Conservation (phyloP, 345 rosid species). For the Euphorbia tirucalli region DNA sequence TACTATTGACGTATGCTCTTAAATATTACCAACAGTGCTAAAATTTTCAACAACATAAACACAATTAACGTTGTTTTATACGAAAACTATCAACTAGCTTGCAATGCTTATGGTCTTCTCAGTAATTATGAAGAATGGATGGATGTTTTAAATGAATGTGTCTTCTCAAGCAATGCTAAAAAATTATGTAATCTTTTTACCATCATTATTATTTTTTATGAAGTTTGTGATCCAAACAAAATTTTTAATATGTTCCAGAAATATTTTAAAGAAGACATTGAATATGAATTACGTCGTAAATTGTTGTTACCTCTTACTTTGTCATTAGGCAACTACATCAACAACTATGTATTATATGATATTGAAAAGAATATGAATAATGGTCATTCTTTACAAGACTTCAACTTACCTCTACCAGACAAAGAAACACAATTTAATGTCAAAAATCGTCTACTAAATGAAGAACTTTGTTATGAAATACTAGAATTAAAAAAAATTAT, state of each 20-base stretch:
- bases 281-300: too few species aligned
- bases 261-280: not conserved
- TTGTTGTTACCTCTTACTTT: not conserved
- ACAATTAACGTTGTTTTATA: not conserved
- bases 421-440: accelerated
- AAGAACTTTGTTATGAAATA: not conserved
- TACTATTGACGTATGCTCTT: not conserved
- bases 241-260: not conserved
- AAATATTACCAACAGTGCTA: not conserved
- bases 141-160: not conserved
- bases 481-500: not conserved
- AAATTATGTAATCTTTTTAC: not conserved
- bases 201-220: not conserved
- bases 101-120: not conserved
- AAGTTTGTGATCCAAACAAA: not conserved
- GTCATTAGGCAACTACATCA: not conserved
- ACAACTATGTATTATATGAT: not conserved
- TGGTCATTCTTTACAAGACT: not conserved
- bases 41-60: not conserved
- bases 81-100: not conserved
- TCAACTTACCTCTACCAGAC: not conserved
- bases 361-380: not conserved
- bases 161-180: accelerated
- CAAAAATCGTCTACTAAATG: not conserved
- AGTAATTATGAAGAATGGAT: not conserved